These are phyloP conservation scores for Mortierella antarctica DNA, from an alignment of 192 early-diverging fungal genomes.

Conservation along the genomic window DNA sequence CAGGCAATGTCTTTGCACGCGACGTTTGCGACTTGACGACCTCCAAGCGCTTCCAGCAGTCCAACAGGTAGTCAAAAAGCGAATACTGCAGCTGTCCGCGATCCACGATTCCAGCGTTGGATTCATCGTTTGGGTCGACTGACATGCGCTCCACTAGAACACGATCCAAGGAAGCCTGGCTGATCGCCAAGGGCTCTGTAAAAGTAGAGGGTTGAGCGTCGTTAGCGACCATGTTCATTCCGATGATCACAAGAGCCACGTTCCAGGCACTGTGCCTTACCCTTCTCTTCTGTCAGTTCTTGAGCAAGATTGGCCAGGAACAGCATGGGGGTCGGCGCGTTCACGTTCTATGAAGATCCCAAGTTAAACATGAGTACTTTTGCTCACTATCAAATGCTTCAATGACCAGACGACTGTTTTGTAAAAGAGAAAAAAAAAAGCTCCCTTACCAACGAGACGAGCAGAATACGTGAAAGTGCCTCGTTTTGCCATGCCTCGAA, in stretches of 20 bases:
- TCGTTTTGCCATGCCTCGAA: conserved; percentile 88
- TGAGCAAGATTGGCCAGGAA: conserved; percentile 34
- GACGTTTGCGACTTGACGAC: conserved; percentile 64
- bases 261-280: neutral
- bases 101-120: conserved; percentile 27
- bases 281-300: conserved; percentile 27
- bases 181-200: conserved; percentile 49
- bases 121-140: conserved; percentile 61
- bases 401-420: neutral
- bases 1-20: conserved; percentile 65
- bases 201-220: neutral
- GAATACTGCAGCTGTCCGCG: conserved; percentile 45
- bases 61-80: conserved; percentile 73
- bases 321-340: conserved; percentile 20
- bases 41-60: conserved; percentile 69
- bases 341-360: conserved; percentile 32
- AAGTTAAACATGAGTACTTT: neutral
- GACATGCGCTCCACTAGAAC: conserved; percentile 78
- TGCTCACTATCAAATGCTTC: neutral
- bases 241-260: neutral
- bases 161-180: conserved; percentile 67
- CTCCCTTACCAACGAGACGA: conserved; percentile 78
- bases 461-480: conserved; percentile 79
- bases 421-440: neutral
- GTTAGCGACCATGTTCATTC: neutral